These are phyloP conservation scores for Syncephalastrum racemosum DNA, from an alignment of 371 early-diverging fungal genomes.

Conservation along the genomic window DNA sequence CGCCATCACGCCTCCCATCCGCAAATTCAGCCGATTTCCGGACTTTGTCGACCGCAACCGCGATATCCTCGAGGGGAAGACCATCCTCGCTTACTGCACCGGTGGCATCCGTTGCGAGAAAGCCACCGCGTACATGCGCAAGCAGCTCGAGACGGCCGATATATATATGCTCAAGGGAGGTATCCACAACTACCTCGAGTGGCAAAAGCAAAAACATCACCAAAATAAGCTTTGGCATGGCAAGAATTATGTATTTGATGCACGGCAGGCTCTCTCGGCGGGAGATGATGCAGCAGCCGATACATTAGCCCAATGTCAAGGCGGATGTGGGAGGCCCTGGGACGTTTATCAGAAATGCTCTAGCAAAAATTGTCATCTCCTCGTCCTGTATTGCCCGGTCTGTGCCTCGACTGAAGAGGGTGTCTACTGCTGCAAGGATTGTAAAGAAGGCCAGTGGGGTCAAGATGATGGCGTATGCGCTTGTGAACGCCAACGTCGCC, in stretches of 20 bases:
- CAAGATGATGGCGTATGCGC: conserved; percentile 26
- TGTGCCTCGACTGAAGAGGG: conserved; percentile 12
- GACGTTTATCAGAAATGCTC: conserved; percentile 46
- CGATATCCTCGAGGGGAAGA: conserved; percentile 47
- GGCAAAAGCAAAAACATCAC: conserved; percentile 40
- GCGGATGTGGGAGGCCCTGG: conserved; percentile 28
- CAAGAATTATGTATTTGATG: conserved; percentile 76
- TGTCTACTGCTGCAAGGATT: conserved; percentile 39
- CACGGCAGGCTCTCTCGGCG: conserved; percentile 49
- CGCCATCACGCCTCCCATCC: conserved; percentile 63
- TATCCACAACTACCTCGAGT: conserved; percentile 74
- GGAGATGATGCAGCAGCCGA: not conserved
- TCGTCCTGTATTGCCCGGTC: conserved; percentile 34
- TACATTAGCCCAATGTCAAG: conserved; percentile 33
- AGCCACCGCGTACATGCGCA: conserved; percentile 62
- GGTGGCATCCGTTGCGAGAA: conserved; percentile 68
- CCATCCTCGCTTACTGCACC: conserved; percentile 71
- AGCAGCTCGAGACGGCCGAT: conserved; percentile 39
- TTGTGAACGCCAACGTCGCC: conserved; percentile 35
- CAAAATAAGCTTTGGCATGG: conserved; percentile 56
- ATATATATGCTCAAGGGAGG: conserved; percentile 76
- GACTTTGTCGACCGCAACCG: conserved; percentile 59
- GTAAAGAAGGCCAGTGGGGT: conserved; percentile 12
- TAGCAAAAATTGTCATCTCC: conserved; percentile 29
- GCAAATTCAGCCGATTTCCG: conserved; percentile 67